Base-by-base conservation (phyloP, 1,139 yeast genomes). In the Groenewaldozyma auringiensis region DNA sequence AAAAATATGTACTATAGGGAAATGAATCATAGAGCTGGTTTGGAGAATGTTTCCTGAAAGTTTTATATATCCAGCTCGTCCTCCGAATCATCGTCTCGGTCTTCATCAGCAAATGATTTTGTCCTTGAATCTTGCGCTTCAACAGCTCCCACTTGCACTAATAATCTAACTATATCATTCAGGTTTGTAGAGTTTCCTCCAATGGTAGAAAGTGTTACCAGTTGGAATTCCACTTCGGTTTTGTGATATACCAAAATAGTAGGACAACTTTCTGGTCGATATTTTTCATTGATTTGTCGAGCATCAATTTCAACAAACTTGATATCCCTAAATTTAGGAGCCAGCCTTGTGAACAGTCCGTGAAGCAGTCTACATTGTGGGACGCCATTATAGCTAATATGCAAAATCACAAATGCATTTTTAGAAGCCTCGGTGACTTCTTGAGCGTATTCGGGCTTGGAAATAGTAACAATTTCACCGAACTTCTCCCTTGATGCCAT, bases 241-340 rank as follows among this genome's bases (percentile, higher is more conserved):
- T 85, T 76, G 58, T 77, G 77, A 63, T 92, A 92, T 1, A 94
- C 76, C 41, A 92, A 72, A 18, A 92, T 69, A 0, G 98, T 94
- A 1, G 99, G 99, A 57, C 95, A 84, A 65, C 86, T 89, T 36
- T 76, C 64, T 27, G 86, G 89, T 0, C 97, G 96, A 62, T 89
- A 92, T 60, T 82, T 80, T 58, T 89, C 97, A 52, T 89, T 84
- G 48, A 96, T 94, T 63, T 96, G 79, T 51, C 78, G 74, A 18
- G 86, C 96, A 13, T 86, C 83, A 43, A 92, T 92, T 55, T 92
- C 96, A 39, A 89, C 92, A 60, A 92, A 83, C 65, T 92, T 92
- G 57, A 92, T 67, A 57, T 92, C 96, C n/a, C 55, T 47, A 52
- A 64, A 67, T 45, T 59, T 58, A 9, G 61, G 61, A 3, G 72